phyloP scores from a whole-genome alignment of 768 basidiomycete species.

The Termitomyces sp. region DNA sequence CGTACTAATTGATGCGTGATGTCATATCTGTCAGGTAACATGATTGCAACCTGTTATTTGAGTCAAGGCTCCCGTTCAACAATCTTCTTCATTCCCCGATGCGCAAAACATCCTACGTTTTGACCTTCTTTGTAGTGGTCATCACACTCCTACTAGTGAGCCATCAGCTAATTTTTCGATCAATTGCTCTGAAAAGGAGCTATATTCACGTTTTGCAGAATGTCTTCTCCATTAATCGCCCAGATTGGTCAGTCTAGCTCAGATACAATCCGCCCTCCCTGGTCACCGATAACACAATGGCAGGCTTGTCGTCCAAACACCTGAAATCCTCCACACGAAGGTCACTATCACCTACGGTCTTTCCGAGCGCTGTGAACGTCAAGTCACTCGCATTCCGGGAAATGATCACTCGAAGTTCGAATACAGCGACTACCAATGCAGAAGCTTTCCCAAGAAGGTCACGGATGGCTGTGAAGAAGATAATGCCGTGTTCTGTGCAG shows the following conservation, averaged over 20 bases:
- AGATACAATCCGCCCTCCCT: not conserved
- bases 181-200: not conserved
- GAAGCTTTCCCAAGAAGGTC: slow-evolving; percentile 58
- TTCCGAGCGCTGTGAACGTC: slow-evolving; percentile 51
- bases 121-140: slow-evolving; percentile 57
- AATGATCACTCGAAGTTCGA: slow-evolving; percentile 41
- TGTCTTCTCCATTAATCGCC: slow-evolving; percentile 48
- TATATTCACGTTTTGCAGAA: slow-evolving; percentile 39
- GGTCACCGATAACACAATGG: not conserved
- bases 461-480: slow-evolving; percentile 47
- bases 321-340: slow-evolving; percentile 44
- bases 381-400: slow-evolving; percentile 44
- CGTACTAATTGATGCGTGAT: not conserved
- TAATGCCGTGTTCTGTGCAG: slow-evolving; percentile 56
- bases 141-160: slow-evolving; percentile 52
- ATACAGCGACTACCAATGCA: slow-evolving; percentile 59
- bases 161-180: not conserved
- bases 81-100: slow-evolving; percentile 29
- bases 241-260: slow-evolving; percentile 54
- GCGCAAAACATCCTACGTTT: slow-evolving; percentile 68
- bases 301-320: slow-evolving; percentile 43
- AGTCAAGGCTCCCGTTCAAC: not conserved
- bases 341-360: slow-evolving; percentile 60
- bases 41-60: not conserved
- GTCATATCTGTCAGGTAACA: slow-evolving; percentile 3